Evolutionary conservation across 495 filamentous ascomycete species (phyloP), one percentile per base, ranked within the genome.

Genomic region (Lineolata rhizophorae): DNA sequence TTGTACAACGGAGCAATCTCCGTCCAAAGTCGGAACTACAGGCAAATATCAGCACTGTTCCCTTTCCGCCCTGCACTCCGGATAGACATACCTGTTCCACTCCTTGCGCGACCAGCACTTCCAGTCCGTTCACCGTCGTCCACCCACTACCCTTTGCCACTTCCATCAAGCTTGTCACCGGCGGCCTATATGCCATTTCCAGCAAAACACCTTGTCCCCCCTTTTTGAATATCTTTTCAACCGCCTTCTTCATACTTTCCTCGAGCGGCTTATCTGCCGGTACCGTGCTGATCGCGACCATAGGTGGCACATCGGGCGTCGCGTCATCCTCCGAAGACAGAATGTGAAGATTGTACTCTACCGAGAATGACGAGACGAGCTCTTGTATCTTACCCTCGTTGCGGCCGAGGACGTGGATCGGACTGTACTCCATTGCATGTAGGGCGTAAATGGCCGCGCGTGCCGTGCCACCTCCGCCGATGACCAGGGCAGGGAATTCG

Each of bases 181-280:
- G 49, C 17, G 87, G 90, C 50, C 76, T 91, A 51, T 99, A 99
- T 3, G 87, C 84, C 87, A 99, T 94, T 57, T 99, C 87, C 1
- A 93, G 54, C 34, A 94, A 55, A 19, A 91, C 70, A 19, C 64
- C 61, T 26, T 51, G 47, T 31, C 37, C 41, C 20, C 35, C 35
- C 6, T 48, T 47, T 20, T 58, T 49, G 38, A 99, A 64, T 6
- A 78, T 41, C 28, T 61, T 59, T 2, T 55, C 54, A 11, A 95
- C 54, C 6, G 76, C 61, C 43, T 73, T 74, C 15, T 65, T 58
- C 61, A 91, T 70, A 20, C 49, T 52, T 3, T 58, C 39, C 34
- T 94, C 83, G 40, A 95, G 76, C 2, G 85, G 76, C 36, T 66
- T 68, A 46, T 92, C 82, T 0, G 78, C 90, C 0, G 87, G 90